These are phyloP conservation scores for Austropuccinia psidii DNA, from an alignment of 1,284 basidiomycete species.

Conservation along the genomic window DNA sequence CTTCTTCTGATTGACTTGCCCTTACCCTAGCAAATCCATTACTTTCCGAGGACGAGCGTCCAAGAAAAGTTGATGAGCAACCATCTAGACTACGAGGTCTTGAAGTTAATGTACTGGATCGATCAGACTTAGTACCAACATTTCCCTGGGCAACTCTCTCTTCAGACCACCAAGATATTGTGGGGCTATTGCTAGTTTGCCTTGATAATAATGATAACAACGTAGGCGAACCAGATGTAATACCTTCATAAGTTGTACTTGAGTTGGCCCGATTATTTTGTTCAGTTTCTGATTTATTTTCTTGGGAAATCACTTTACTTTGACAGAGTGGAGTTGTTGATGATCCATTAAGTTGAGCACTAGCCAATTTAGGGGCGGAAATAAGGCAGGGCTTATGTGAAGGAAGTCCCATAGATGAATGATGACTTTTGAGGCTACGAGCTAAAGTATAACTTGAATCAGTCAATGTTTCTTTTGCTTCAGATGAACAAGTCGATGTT, in stretches of 20 bases:
- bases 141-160: neutral
- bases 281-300: too few species aligned
- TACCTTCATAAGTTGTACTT: neutral
- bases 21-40: neutral
- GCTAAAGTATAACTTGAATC: too few species aligned
- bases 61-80: conserved; percentile 11
- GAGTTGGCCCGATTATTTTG: neutral
- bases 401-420: too few species aligned
- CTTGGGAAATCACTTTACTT: too few species aligned
- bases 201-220: conserved; percentile 7
- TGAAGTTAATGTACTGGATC: conserved; percentile 38
- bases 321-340: neutral
- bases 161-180: conserved; percentile 19
- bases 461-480: too few species aligned
- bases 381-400: conserved; percentile 17
- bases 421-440: too few species aligned
- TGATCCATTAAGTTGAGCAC: conserved; percentile 18
- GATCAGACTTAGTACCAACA: conserved; percentile 37
- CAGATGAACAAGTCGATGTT: too few species aligned
- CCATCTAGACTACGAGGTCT: conserved; percentile 38
- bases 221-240: conserved; percentile 1
- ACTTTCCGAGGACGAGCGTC: neutral
- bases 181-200: neutral
- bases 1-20: conserved; percentile 7
- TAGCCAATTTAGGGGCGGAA: conserved; percentile 24